These are phyloP conservation scores for Casuarina cunninghamiana DNA, from an alignment of 306 rosid species.

Conservation along the genomic window DNA sequence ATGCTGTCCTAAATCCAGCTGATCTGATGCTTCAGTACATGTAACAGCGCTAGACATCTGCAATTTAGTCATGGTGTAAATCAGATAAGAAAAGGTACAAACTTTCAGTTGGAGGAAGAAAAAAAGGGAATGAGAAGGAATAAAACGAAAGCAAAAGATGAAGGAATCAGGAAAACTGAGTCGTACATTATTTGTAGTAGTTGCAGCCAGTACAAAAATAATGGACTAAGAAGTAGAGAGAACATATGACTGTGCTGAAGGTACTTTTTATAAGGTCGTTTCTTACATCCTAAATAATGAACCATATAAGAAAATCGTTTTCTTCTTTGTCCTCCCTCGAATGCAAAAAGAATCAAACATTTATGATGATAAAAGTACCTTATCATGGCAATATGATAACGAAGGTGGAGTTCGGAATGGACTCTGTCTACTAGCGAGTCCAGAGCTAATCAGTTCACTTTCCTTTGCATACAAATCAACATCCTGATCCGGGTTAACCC, in stretches of 20 bases:
- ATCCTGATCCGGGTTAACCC: slow-evolving; percentile 44
- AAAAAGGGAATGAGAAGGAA: not conserved
- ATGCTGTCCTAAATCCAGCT: slow-evolving; percentile 55
- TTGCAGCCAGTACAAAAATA: not conserved
- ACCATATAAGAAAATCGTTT: not conserved
- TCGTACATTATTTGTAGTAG: not conserved
- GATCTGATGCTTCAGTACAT: slow-evolving; percentile 43
- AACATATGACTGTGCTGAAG: not conserved
- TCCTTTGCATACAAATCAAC: slow-evolving; percentile 29
- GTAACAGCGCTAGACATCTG: slow-evolving; percentile 53
- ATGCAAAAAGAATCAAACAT: slow-evolving; percentile 14
- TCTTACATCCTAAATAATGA: not conserved
- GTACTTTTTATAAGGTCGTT: not conserved
- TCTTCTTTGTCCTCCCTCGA: not conserved
- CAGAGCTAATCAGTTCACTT: slow-evolving; percentile 31
- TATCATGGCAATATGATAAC: slow-evolving; percentile 57
- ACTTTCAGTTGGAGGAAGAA: not conserved
- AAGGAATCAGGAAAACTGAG: not conserved
- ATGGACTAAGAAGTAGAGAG: not conserved
- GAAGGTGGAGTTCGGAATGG: slow-evolving; percentile 95
- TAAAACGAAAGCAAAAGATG: not conserved
- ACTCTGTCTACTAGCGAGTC: slow-evolving; percentile 45
- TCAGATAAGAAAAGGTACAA: slow-evolving; percentile 25
- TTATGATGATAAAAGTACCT: slow-evolving; percentile 46
- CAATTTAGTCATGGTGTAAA: slow-evolving; percentile 31